A percentile compares a stretch with the other conserved stretches of the same genome.
Evolutionary conservation across 1,139 yeast genomes (phyloP).

Genomic region (Taiozyma onychis): DNA sequence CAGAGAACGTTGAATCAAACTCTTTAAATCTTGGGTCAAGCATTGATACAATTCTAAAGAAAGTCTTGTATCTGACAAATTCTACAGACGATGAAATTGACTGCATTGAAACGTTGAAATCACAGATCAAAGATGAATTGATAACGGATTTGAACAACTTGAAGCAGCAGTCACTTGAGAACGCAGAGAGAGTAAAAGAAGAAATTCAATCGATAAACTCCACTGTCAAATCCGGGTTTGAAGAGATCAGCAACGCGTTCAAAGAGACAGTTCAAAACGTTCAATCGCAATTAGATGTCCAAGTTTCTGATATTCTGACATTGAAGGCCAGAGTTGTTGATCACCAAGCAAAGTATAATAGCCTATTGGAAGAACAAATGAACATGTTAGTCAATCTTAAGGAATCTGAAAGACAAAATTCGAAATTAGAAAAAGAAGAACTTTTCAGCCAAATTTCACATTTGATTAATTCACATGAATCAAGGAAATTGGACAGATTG

Average conservation of each 20-base stretch:
- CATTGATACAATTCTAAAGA: constrained; percentile 6
- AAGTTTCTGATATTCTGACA: constrained; percentile 13
- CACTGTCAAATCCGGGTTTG: background rate
- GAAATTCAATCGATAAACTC: background rate
- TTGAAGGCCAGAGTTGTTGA: constrained; percentile 10
- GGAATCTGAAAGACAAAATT: constrained; percentile 5
- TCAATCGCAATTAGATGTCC: constrained; percentile 13
- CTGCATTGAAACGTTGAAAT: constrained; percentile 12
- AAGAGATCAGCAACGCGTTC: constrained; percentile 1
- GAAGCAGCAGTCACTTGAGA: background rate
- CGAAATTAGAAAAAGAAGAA: constrained; percentile 3
- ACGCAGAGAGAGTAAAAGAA: background rate
- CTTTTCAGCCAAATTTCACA: constrained; percentile 9
- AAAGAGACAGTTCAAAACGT: constrained; percentile 7
- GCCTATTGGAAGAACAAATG: constrained; percentile 7
- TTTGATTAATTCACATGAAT: constrained; percentile 10
- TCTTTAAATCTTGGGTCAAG: constrained; percentile 2
- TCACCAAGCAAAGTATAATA: constrained; percentile 11
- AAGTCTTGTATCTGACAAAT: constrained; percentile 1
- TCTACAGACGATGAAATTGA: constrained; percentile 7
- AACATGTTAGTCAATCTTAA: constrained; percentile 7
- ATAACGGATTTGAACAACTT: constrained; percentile 6
- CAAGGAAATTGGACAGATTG: constrained; percentile 4
- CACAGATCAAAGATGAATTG: constrained; percentile 11
- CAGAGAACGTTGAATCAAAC: constrained; percentile 3